These are phyloP conservation scores for Fusarium nygamai DNA, from an alignment of 2,329 filamentous ascomycete genomes.

Conservation along the genomic window DNA sequence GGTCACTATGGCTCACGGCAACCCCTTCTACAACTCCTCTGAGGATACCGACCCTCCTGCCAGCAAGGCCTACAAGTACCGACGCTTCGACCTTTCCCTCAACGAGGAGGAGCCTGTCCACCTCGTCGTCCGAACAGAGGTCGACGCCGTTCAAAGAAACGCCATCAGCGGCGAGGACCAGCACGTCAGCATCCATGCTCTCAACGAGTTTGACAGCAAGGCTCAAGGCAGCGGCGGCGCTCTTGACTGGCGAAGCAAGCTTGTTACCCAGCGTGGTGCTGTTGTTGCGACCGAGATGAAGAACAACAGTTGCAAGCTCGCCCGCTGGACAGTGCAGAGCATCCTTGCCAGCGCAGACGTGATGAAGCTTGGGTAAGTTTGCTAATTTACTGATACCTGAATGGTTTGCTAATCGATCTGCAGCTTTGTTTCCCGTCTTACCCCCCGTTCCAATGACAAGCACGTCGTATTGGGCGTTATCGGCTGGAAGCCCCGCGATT, in stretches of 20 bases:
- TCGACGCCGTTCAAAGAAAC: constrained; percentile 97
- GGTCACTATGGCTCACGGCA: constrained; percentile 85
- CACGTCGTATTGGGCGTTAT: constrained; percentile 96
- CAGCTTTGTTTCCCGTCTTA: constrained; percentile 93
- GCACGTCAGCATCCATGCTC: constrained; percentile 89
- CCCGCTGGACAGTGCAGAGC: constrained; percentile 95
- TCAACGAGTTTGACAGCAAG: constrained; percentile 99
- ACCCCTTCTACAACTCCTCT: constrained; percentile 96
- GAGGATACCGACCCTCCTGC: constrained; percentile 95
- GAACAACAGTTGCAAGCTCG: constrained; percentile 99
- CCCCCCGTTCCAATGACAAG: constrained; percentile 90
- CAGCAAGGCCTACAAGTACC: constrained; percentile 98
- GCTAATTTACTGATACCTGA: neutral
- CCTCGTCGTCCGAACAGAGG: constrained; percentile 91
- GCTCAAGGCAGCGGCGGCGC: constrained; percentile 94
- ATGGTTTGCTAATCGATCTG: constrained; percentile 27
- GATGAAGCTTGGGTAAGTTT: constrained; percentile 92
- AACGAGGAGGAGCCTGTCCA: constrained; percentile 95
- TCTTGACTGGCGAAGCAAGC: constrained; percentile 95
- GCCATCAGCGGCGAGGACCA: constrained; percentile 91
- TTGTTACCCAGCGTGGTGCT: constrained; percentile 92
- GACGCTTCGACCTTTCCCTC: constrained; percentile 93
- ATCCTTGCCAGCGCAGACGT: constrained; percentile 97
- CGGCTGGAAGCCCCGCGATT: constrained; percentile 97
- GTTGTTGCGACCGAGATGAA: constrained; percentile 99